A percentile compares a stretch with the other conserved stretches of the same genome.
Evolutionary conservation across 2,329 filamentous ascomycete genomes (phyloP).

Genomic region (Pseudonectria buxi): DNA sequence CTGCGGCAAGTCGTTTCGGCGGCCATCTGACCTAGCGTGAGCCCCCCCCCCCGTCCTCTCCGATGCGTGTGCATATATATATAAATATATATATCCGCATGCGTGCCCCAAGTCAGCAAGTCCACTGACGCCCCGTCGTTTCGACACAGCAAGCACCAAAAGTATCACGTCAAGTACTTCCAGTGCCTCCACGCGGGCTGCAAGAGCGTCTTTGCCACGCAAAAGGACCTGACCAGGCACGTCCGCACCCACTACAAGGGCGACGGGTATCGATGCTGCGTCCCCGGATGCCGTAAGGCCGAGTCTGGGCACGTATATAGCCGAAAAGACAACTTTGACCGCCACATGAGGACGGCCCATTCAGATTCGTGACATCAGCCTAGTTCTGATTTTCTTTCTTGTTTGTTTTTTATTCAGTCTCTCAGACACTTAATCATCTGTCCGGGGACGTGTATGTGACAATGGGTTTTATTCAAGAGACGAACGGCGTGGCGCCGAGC

Average conservation of each 20-base stretch:
- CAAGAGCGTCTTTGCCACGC: conserved; percentile 20
- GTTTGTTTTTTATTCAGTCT: too few species aligned
- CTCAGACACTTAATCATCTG: too few species aligned
- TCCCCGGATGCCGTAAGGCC: conserved; percentile 21
- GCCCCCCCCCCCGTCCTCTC: conserved; percentile 1
- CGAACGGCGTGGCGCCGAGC: too few species aligned
- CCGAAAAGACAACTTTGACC: conserved; percentile 22
- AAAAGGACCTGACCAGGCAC: conserved; percentile 20
- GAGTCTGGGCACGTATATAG: conserved; percentile 22
- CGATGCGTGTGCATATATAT: too few species aligned
- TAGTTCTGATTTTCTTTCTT: too few species aligned
- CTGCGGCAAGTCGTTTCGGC: conserved; percentile 20
- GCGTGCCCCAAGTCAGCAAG: not conserved
- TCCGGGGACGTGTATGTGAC: too few species aligned
- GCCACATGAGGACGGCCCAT: conserved; percentile 22
- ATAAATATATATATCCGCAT: too few species aligned
- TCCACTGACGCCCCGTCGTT: conserved; percentile 4
- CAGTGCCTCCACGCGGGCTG: conserved; percentile 19
- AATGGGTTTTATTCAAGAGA: too few species aligned
- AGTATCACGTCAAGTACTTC: conserved; percentile 23
- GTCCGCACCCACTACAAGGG: conserved; percentile 21
- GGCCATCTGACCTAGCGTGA: conserved; percentile 22
- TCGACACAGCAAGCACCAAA: conserved; percentile 19
- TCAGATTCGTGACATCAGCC: too few species aligned
- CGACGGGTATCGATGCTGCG: conserved; percentile 19